Conservation (phyloP, 2,329 filamentous ascomycete species). For the Laburnicola sp. region DNA sequence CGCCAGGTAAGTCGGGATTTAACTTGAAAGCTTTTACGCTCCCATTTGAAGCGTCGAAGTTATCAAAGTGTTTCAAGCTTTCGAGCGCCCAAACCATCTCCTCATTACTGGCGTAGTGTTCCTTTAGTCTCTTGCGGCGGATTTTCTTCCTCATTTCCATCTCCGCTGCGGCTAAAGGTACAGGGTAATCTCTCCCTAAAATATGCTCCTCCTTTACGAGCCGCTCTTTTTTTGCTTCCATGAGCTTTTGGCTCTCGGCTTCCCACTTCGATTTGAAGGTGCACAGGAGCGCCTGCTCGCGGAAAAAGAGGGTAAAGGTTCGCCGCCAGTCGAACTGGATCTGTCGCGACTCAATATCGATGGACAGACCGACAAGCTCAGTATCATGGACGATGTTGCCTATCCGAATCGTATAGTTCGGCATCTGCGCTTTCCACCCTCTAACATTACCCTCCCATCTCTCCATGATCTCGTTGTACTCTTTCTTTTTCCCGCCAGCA, state of each 20-base stretch:
- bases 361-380: slow-evolving; percentile 25
- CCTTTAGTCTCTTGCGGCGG: slow-evolving; percentile 28
- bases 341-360: slow-evolving; percentile 24
- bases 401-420: slow-evolving; percentile 38
- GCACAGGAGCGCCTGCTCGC: slow-evolving; percentile 29
- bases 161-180: slow-evolving; percentile 16
- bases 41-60: slow-evolving; percentile 12
- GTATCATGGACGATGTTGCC: slow-evolving; percentile 40
- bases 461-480: slow-evolving; percentile 21
- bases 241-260: slow-evolving; percentile 8
- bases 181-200: slow-evolving; percentile 15
- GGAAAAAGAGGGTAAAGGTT: slow-evolving; percentile 36
- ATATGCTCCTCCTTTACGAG: slow-evolving; percentile 22
- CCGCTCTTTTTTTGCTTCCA: slow-evolving; percentile 16
- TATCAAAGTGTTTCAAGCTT: slow-evolving; percentile 31
- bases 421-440: slow-evolving; percentile 30
- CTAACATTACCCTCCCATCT: slow-evolving; percentile 35
- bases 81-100: slow-evolving; percentile 38
- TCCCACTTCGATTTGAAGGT: slow-evolving; percentile 16
- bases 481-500: slow-evolving; percentile 8
- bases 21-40: slow-evolving; percentile 19
- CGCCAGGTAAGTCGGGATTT: slow-evolving; percentile 32
- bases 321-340: slow-evolving; percentile 33
- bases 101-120: slow-evolving; percentile 26
- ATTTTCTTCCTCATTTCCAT: slow-evolving; percentile 27